Evolutionary conservation across 176 grass and related monocot species (phyloP).

Genomic region (Avena sativa): DNA sequence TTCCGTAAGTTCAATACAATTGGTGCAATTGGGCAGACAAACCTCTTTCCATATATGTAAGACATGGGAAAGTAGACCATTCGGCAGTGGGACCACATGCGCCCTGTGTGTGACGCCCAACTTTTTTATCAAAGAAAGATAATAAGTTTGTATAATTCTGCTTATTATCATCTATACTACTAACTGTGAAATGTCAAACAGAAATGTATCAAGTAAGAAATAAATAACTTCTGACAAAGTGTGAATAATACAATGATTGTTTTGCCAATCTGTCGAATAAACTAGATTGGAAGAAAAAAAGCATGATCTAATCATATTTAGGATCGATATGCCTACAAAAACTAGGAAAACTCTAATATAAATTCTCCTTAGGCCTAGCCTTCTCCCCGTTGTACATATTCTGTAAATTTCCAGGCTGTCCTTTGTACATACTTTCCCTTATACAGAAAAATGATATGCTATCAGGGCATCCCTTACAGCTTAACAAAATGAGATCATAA

Average conservation of each 20-base stretch:
- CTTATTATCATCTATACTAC: neutral
- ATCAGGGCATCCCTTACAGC: too few species aligned
- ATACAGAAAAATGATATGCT: too few species aligned
- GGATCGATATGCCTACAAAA: neutral
- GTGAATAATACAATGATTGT: too few species aligned
- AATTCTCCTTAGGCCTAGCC: neutral
- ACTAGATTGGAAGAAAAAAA: neutral
- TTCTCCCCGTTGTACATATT: neutral
- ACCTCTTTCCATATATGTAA: conserved; percentile 94
- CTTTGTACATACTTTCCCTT: neutral
- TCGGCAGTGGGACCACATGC: conserved; percentile 97
- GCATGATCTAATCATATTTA: neutral
- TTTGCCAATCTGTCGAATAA: neutral
- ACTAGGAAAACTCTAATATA: neutral
- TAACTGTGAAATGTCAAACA: too few species aligned
- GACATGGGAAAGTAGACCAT: conserved; percentile 99
- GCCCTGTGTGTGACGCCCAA: conserved; percentile 37
- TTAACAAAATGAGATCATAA: too few species aligned
- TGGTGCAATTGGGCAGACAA: conserved; percentile 69
- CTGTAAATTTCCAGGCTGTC: neutral
- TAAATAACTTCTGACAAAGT: too few species aligned
- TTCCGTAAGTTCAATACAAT: conserved; percentile 67
- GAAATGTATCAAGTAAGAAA: too few species aligned
- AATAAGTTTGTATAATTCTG: neutral
- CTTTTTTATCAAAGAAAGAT: neutral